A percentile compares a stretch with the other conserved stretches of the same genome.
These are phyloP conservation scores for Camellia granthamiana DNA, from an alignment of 148 eudicot genomes.

Conservation along the genomic window DNA sequence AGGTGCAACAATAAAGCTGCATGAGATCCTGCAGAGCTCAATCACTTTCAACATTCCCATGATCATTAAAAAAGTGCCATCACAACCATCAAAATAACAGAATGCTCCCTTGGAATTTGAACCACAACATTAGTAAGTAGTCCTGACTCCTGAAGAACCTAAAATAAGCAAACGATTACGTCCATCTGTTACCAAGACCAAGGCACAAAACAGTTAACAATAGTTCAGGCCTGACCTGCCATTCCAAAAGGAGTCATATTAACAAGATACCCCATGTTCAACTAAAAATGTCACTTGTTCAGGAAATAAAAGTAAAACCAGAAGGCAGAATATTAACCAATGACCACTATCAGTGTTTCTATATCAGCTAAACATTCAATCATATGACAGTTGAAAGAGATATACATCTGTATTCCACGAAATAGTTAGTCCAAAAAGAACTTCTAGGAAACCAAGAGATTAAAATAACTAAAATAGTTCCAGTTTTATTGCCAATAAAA, in stretches of 20 bases:
- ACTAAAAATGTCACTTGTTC: background rate
- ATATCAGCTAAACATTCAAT: background rate
- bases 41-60: background rate
- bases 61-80: background rate
- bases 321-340: background rate
- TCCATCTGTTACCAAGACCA: constrained; percentile 1
- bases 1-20: background rate
- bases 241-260: background rate
- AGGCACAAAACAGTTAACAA: no score
- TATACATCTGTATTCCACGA: no score
- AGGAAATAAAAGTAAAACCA: background rate
- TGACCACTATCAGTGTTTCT: background rate
- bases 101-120: background rate
- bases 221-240: background rate
- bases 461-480: background rate
- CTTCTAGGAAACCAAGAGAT: background rate
- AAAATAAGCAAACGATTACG: background rate
- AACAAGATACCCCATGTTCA: background rate
- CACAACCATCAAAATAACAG: background rate
- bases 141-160: background rate
- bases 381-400: background rate
- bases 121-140: background rate
- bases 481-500: constrained; percentile 2
- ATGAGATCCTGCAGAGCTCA: background rate
- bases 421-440: background rate